These are phyloP conservation scores for Tricladium varicosporioides DNA, from an alignment of 2,329 filamentous ascomycete species.

Conservation along the genomic window DNA sequence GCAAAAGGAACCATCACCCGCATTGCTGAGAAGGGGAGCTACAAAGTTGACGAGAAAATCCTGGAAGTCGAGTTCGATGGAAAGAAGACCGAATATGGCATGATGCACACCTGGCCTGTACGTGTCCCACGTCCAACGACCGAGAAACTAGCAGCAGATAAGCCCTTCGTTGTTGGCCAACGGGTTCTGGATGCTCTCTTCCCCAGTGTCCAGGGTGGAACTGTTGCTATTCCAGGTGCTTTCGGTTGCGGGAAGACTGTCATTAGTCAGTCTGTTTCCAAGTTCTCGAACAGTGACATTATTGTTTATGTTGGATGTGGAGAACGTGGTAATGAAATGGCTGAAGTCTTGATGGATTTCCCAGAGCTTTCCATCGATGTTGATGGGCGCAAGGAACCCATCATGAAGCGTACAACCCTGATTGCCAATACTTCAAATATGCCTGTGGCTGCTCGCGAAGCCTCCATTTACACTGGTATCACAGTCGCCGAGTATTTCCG, in stretches of 20 bases:
- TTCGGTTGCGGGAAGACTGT: slow-evolving; percentile 99
- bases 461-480: slow-evolving; percentile 96
- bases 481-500: slow-evolving; percentile 90
- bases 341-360: slow-evolving; percentile 99
- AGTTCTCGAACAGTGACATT: slow-evolving; percentile 99
- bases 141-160: slow-evolving; percentile 86
- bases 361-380: slow-evolving; percentile 95
- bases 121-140: slow-evolving; percentile 89
- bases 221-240: slow-evolving; percentile 95
- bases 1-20: slow-evolving; percentile 89
- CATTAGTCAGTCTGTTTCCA: slow-evolving; percentile 97
- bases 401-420: slow-evolving; percentile 99
- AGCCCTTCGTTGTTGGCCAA: slow-evolving; percentile 94
- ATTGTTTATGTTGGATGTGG: slow-evolving; percentile 94
- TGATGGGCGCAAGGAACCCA: slow-evolving; percentile 91
- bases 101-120: slow-evolving; percentile 99
- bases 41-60: slow-evolving; percentile 91
- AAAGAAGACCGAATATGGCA: slow-evolving; percentile 87
- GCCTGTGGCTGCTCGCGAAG: slow-evolving; percentile 97
- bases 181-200: slow-evolving; percentile 95
- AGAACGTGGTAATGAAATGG: slow-evolving; percentile 99
- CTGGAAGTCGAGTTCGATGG: slow-evolving; percentile 97
- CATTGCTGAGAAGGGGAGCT: slow-evolving; percentile 85
- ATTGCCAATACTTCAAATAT: slow-evolving; percentile 99
- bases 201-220: slow-evolving; percentile 94